Evolutionary conservation across 257 asterid species (phyloP), one percentile per base, ranked within the genome.

Genomic region (Jaltomata sinuosa): DNA sequence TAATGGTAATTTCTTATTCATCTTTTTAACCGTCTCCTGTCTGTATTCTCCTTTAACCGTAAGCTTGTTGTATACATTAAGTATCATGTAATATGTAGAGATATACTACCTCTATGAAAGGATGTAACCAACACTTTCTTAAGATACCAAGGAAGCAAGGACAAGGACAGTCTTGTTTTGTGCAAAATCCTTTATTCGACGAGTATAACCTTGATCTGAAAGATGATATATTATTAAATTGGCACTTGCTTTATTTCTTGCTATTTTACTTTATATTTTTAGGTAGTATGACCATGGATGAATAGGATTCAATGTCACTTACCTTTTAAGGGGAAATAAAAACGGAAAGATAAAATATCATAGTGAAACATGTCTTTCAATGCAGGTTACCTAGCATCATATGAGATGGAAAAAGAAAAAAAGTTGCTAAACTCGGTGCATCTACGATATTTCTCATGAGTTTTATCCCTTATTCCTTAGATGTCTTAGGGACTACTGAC

Each of bases 401-500:
- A 1, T 25, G 25, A 45, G 42, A 27, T 47, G 27, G 42, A 25
- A 47, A 76, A 76, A 45, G 34, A 25, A 27, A 36, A 47, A 25
- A 47, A 25, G 25, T 76, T 76, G 42, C 61, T 15, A 27, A 15
- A 15, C 42, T 45, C 8, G 81, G 8, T 25, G 40, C 42, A 0
- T 76, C 81, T 76, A 76, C 25, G 45, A 12, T 76, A 4, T 15
- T 76, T 76, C 83, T 59, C 22, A 64, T 11, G 47, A 2, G 25
- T 64, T 61, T 76, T 83, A 47, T 79, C 53, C 22, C 79, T n/a
- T 78, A 65, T 84, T 81, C 34, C 25, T 81, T 86, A 96, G 99
- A 93, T 87, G 85, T 87, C 79, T 90, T 94, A 79, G 98, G 98
- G 83, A 88, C 97, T 78, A 62, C 91, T 84, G 99, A 96, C 91